Base-by-base conservation (phyloP, 75 land plant genomes). In the Larix kaempferi region DNA sequence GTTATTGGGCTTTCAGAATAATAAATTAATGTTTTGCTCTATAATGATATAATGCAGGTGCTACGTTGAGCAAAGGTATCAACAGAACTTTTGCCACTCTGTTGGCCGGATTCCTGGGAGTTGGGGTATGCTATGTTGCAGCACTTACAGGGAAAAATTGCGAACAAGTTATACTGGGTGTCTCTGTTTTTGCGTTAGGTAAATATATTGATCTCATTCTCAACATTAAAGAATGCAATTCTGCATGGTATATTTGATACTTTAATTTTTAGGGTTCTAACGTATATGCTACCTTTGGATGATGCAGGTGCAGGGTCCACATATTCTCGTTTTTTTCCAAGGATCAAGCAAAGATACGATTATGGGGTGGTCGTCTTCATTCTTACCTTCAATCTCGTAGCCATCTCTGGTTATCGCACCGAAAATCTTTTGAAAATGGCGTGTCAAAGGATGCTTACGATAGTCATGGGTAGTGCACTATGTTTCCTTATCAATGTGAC, bases 61-160 rank as follows among this genome's bases (percentile, higher is more conserved):
- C 93, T 5, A 91, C 93, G 13, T 63, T 91, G 21, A 81, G 87
- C 77, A 88, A 89, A 75, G 93, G 91, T 1, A 4, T 88, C 14
- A 88, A 88, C 75, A 82, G 91, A 25, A 84, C 81, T 23, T 49
- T 77, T 2, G 93, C 88, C 29, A 91, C 93, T 1, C 64, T 86
- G 8, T 4, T 83, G 55, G 93, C 91, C 4, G 89, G 93, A 33
- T 82, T 80, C 21, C 56, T 85, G 3, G 93, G 87, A 22, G 82
- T 79, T 33, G 29, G 74, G 16, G 83, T 84, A 11, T 85, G 85
- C 13, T 6, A 83, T 29, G 37, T 86, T 25, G 93, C 89, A 27
- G 78, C 82, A 26, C 59, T 72, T 22, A 57, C 83, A 75, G 85
- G 84, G 49, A 69, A 73, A 17, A 23, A 44, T 6, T 81, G 82